Conservation (phyloP, 1,284 basidiomycete species). For the Mycosarcoma mackinlayi region DNA sequence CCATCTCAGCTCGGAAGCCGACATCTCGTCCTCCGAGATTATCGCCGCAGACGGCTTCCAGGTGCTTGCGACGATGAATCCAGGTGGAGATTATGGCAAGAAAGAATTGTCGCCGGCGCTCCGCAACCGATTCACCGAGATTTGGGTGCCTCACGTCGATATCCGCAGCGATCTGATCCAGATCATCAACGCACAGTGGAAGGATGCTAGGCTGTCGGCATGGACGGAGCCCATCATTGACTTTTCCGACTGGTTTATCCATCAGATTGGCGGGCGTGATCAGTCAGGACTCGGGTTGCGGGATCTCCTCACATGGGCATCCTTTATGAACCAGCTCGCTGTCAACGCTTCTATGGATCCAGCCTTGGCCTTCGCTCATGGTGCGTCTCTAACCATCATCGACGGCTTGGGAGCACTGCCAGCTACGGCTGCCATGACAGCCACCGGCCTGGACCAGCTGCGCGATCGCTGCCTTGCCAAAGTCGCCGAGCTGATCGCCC, state of each 20-base stretch:
- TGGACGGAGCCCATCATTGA: constrained; percentile 80
- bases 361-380: constrained; percentile 68
- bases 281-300: constrained; percentile 74
- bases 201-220: constrained; percentile 72
- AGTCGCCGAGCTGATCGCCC: constrained; percentile 69
- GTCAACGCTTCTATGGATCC: constrained; percentile 41
- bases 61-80: constrained; percentile 98
- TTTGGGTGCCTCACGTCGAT: constrained; percentile 94
- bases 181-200: constrained; percentile 83
- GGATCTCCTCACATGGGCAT: constrained; percentile 92
- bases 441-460: constrained; percentile 77
- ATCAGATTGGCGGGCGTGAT: constrained; percentile 75
- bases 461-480: constrained; percentile 69
- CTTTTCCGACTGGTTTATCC: constrained; percentile 84
- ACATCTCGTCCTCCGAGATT: constrained; percentile 50
- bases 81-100: constrained; percentile 98
- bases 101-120: constrained; percentile 97
- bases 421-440: constrained; percentile 69
- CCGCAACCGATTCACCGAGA: constrained; percentile 97
- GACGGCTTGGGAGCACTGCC: constrained; percentile 69
- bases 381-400: constrained; percentile 69
- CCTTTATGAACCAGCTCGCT: constrained; percentile 81
- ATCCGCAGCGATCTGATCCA: constrained; percentile 80
- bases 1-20: constrained; percentile 69
- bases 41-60: constrained; percentile 74